Percentiles rank a stretch among this genome's conserved stretches.
phyloP scores from a whole-genome alignment of 2,329 filamentous ascomycete genomes.

The Cladosporium sphaerospermum region DNA sequence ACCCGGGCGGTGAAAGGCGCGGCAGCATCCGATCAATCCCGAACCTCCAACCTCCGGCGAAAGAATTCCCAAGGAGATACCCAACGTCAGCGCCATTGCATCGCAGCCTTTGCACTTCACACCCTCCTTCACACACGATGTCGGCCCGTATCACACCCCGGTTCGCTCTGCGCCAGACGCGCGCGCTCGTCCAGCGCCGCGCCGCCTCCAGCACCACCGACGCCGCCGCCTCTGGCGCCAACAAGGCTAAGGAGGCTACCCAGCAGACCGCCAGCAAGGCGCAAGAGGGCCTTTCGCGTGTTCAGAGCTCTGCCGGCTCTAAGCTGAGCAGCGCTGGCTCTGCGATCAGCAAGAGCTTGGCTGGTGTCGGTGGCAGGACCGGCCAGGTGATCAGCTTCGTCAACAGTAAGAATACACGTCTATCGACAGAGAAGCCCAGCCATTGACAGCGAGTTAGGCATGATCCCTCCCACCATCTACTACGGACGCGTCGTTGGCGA shows the following conservation, averaged over 20 bases:
- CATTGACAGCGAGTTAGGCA: constrained; percentile 48
- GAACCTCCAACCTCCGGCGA: constrained; percentile 6
- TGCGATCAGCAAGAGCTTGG: constrained; percentile 59
- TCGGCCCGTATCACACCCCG: constrained; percentile 42
- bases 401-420: constrained; percentile 62
- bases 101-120: constrained; percentile 15
- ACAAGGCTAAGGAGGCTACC: constrained; percentile 40
- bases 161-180: constrained; percentile 39
- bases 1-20: constrained; percentile 1
- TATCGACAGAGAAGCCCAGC: not conserved
- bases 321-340: constrained; percentile 68
- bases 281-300: constrained; percentile 73
- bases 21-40: not conserved
- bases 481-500: constrained; percentile 87
- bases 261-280: constrained; percentile 54
- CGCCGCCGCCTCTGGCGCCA: constrained; percentile 34
- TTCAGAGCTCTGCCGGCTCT: constrained; percentile 72
- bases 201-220: constrained; percentile 46
- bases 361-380: constrained; percentile 75
- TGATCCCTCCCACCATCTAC: constrained; percentile 82
- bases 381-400: constrained; percentile 71
- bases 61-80: constrained; percentile 14
- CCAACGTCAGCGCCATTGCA: constrained; percentile 14
- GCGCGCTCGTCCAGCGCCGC: constrained; percentile 39
- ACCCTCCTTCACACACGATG: constrained; percentile 31